These are phyloP conservation scores for Colletotrichum endophyticum DNA, from an alignment of 2,329 filamentous ascomycete genomes.

Conservation along the genomic window DNA sequence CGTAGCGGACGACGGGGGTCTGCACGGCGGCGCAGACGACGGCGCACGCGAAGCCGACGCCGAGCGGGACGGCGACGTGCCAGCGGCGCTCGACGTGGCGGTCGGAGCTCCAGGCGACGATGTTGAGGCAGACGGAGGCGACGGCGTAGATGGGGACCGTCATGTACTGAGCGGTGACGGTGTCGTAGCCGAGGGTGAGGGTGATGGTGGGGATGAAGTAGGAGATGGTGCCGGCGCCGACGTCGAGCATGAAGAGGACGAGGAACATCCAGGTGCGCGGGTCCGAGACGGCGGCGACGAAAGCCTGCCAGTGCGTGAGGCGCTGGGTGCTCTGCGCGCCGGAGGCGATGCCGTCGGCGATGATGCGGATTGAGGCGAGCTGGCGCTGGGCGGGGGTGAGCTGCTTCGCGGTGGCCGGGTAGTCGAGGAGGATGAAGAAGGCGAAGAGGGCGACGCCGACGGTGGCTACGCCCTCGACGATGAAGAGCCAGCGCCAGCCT, in stretches of 20 bases:
- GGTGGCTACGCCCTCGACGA: conserved; percentile 67
- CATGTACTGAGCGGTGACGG: conserved; percentile 52
- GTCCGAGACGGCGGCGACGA: conserved; percentile 42
- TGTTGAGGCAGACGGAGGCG: conserved; percentile 23
- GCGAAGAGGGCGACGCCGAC: conserved; percentile 65
- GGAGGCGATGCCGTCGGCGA: conserved; percentile 42
- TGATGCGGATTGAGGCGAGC: conserved; percentile 55
- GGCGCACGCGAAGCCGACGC: conserved; percentile 22
- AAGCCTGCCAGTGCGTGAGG: conserved; percentile 28
- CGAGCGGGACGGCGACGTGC: conserved; percentile 24
- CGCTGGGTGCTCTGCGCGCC: conserved; percentile 29
- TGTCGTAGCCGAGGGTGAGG: conserved; percentile 49
- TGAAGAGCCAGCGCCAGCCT: conserved; percentile 60
- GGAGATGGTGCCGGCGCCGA: conserved; percentile 52
- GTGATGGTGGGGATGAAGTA: conserved; percentile 61
- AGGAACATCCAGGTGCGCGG: conserved; percentile 54
- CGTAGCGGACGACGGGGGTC: conserved; percentile 28
- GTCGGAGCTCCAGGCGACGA: conserved; percentile 27
- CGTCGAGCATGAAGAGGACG: conserved; percentile 51
- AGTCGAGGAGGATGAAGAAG: conserved; percentile 74
- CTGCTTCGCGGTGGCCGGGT: conserved; percentile 64
- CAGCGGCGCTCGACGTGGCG: conserved; percentile 24
- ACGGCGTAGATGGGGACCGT: conserved; percentile 35
- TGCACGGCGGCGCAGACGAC: conserved; percentile 26
- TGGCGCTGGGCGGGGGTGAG: conserved; percentile 67